Conservation (phyloP, 805 yeast species). For the Saturnispora serradocipensis region DNA sequence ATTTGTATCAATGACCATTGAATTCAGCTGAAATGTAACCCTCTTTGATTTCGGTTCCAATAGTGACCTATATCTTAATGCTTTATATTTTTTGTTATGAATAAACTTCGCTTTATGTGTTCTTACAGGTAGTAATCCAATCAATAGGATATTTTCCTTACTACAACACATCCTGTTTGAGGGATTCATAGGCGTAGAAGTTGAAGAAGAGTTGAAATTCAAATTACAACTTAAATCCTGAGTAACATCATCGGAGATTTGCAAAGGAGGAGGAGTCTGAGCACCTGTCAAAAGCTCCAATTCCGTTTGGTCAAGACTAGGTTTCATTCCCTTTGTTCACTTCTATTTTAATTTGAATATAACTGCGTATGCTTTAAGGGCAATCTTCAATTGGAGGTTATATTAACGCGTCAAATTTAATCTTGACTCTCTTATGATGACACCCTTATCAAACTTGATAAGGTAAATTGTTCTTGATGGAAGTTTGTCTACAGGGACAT, state of each 20-base stretch:
- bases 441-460: constrained; percentile 55
- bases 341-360: neutral
- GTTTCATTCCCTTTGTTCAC: neutral
- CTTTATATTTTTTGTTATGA: neutral
- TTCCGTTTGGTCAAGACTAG: neutral
- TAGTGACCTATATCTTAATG: neutral
- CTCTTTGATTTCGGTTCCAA: neutral
- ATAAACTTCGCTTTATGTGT: neutral
- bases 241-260: neutral
- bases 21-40: neutral
- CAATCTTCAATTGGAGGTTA: neutral
- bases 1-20: neutral
- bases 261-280: neutral
- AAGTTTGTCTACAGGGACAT: constrained; percentile 48
- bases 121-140: constrained; percentile 3
- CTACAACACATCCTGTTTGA: neutral
- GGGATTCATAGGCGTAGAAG: constrained; percentile 3
- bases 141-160: neutral
- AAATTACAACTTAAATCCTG: neutral
- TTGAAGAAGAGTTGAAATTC: constrained; percentile 1
- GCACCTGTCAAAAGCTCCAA: neutral
- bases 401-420: constrained; percentile 21
- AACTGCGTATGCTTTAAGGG: neutral
- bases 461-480: constrained; percentile 70
- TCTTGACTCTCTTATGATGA: constrained; percentile 33